Evolutionary conservation across 192 early-diverging fungal genomes (phyloP).

Genomic region (Obelidium mucronatum): DNA sequence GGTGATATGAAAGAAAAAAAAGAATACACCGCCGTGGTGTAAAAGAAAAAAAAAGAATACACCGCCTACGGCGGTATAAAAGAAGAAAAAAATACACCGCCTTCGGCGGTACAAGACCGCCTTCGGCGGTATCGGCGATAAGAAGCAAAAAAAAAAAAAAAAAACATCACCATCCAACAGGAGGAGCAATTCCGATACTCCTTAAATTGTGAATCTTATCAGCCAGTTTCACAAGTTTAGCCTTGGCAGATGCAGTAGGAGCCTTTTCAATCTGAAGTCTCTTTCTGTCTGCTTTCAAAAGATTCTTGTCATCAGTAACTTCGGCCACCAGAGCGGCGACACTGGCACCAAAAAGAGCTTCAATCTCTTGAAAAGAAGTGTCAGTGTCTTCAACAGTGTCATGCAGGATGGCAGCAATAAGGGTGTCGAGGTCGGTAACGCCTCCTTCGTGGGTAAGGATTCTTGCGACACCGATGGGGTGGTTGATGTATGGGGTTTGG

Average conservation of each 20-base stretch:
- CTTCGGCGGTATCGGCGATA: too few relatives aligned
- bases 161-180: slow-evolving; percentile 68
- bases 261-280: slow-evolving; percentile 63
- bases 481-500: slow-evolving; percentile 71
- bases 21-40: not conserved
- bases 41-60: too few relatives aligned
- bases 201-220: slow-evolving; percentile 71
- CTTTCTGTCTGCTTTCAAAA: slow-evolving; percentile 60
- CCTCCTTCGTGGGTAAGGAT: slow-evolving; percentile 57
- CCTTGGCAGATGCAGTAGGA: slow-evolving; percentile 40
- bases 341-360: slow-evolving; percentile 52
- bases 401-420: slow-evolving; percentile 68
- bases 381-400: slow-evolving; percentile 77
- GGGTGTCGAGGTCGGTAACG: slow-evolving; percentile 50
- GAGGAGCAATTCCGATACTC: slow-evolving; percentile 52
- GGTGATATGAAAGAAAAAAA: not conserved
- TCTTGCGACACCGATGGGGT: slow-evolving; percentile 64
- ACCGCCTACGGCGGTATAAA: too few relatives aligned
- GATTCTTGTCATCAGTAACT: slow-evolving; percentile 65
- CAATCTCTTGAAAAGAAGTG: slow-evolving; percentile 66
- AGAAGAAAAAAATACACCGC: too few relatives aligned
- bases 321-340: slow-evolving; percentile 63
- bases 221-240: slow-evolving; percentile 71
- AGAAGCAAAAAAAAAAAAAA: too few relatives aligned
- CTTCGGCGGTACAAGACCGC: too few relatives aligned